Percentiles rank a stretch among this genome's conserved stretches.
Evolutionary conservation across 2,329 filamentous ascomycete genomes (phyloP).

Genomic region (Cladosporium sp.): DNA sequence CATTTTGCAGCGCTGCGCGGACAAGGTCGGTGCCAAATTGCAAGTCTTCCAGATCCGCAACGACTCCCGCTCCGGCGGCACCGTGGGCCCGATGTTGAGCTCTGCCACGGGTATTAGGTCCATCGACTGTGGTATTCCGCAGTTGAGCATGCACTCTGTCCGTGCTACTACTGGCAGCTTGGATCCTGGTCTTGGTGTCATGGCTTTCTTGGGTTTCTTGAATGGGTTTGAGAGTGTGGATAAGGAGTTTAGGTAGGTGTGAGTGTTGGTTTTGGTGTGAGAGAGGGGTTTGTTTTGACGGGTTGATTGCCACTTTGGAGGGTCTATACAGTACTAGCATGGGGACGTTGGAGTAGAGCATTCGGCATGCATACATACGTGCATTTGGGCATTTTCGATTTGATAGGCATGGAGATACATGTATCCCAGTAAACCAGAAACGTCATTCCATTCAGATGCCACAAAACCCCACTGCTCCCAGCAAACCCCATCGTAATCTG

Average conservation of each 20-base stretch:
- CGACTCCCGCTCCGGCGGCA: constrained; percentile 82
- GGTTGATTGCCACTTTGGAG: too few relatives aligned
- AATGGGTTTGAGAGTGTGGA: constrained; percentile 83
- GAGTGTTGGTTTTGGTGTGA: neutral
- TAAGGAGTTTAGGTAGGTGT: constrained; percentile 58
- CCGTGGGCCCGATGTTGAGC: constrained; percentile 88
- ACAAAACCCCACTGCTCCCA: too few relatives aligned
- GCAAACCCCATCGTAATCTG: too few relatives aligned
- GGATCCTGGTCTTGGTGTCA: constrained; percentile 82
- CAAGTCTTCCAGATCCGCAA: constrained; percentile 96
- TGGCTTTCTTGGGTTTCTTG: constrained; percentile 84
- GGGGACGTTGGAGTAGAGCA: too few relatives aligned
- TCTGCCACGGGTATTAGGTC: constrained; percentile 74
- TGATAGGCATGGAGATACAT: too few relatives aligned
- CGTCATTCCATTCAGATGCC: too few relatives aligned
- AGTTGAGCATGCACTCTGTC: constrained; percentile 91
- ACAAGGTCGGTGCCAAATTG: constrained; percentile 64
- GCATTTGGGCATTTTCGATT: too few relatives aligned
- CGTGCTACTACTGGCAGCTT: constrained; percentile 79
- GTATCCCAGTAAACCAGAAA: too few relatives aligned
- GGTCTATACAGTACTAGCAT: too few relatives aligned
- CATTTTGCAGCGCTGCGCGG: constrained; percentile 72
- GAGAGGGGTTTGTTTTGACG: too few relatives aligned
- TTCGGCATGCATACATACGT: too few relatives aligned
- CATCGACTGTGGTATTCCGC: constrained; percentile 83